Conservation (phyloP, 805 yeast genomes). For the Ogataea neopini region DNA sequence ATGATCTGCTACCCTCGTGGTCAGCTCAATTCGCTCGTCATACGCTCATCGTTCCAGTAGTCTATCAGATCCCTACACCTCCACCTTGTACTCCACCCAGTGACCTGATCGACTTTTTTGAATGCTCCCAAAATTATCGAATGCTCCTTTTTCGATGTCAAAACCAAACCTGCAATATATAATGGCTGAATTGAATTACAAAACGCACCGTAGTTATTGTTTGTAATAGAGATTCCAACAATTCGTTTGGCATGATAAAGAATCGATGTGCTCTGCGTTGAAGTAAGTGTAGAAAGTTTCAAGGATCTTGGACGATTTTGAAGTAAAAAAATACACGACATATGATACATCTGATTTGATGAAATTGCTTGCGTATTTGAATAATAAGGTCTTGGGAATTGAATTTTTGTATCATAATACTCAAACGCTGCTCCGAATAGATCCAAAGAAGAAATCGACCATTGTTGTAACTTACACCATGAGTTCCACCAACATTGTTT, state of each 20-base stretch:
- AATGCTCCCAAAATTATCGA: conserved; percentile 26
- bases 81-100: conserved; percentile 33
- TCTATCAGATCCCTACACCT: conserved; percentile 29
- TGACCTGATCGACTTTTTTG: conserved; percentile 26
- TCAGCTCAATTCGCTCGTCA: too few relatives aligned
- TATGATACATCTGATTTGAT: conserved; percentile 42
- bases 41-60: conserved; percentile 26
- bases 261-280: conserved; percentile 26
- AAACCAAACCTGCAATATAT: conserved; percentile 28
- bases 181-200: conserved; percentile 31
- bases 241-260: conserved; percentile 41
- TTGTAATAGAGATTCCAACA: conserved; percentile 36
- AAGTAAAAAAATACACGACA: conserved; percentile 41
- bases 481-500: conserved; percentile 38
- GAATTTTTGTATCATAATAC: conserved; percentile 30
- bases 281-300: conserved; percentile 25
- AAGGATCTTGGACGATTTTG: conserved; percentile 42
- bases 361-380: conserved; percentile 44
- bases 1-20: too few relatives aligned
- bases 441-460: conserved; percentile 34
- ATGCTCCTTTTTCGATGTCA: conserved; percentile 27
- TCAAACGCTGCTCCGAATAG: conserved; percentile 37
- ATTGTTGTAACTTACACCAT: conserved; percentile 38
- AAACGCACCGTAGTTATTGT: conserved; percentile 31
- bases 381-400: conserved; percentile 41